These are phyloP conservation scores for Achlya hypogyna DNA, from an alignment of 352 stramenopile genomes.

Conservation along the genomic window DNA sequence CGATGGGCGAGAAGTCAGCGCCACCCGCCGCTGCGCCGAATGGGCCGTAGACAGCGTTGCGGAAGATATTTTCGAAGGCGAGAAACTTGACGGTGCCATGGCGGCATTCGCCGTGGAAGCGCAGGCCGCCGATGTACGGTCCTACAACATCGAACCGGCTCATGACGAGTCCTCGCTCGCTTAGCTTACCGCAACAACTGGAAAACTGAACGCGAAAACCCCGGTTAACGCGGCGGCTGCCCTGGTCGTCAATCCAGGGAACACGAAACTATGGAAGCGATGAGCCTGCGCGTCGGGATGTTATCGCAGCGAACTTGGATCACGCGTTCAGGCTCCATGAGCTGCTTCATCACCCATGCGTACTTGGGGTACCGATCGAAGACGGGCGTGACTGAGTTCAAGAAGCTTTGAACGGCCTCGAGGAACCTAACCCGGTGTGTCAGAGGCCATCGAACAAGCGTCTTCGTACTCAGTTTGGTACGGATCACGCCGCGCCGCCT, in stretches of 20 bases:
- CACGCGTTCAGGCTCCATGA: conserved; percentile 94
- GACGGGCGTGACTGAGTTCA: conserved; percentile 75
- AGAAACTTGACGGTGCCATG: conserved; percentile 85
- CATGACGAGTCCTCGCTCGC: background rate
- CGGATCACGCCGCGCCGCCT: conserved; percentile 64
- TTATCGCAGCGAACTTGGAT: conserved; percentile 39
- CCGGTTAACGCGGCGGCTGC: conserved; percentile 92
- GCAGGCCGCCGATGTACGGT: conserved; percentile 94
- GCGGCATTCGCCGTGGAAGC: conserved; percentile 90
- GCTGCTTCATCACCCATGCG: conserved; percentile 85
- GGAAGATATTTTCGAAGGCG: conserved; percentile 94
- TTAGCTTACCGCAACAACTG: conserved; percentile 38
- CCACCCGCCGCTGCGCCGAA: conserved; percentile 82
- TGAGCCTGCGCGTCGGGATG: background rate
- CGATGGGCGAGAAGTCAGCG: conserved; percentile 95
- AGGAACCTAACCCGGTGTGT: conserved; percentile 32
- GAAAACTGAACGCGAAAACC: conserved; percentile 97
- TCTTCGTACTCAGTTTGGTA: conserved; percentile 36
- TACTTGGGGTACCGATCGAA: conserved; percentile 86
- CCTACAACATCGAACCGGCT: conserved; percentile 33
- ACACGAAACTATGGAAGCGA: conserved; percentile 91
- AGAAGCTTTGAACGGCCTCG: conserved; percentile 65
- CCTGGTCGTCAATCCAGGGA: conserved; percentile 95
- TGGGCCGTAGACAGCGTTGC: conserved; percentile 86
- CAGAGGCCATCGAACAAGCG: background rate